phyloP scores from a whole-genome alignment of 2,329 filamentous ascomycete species.

The Fusarium caatingaense region DNA sequence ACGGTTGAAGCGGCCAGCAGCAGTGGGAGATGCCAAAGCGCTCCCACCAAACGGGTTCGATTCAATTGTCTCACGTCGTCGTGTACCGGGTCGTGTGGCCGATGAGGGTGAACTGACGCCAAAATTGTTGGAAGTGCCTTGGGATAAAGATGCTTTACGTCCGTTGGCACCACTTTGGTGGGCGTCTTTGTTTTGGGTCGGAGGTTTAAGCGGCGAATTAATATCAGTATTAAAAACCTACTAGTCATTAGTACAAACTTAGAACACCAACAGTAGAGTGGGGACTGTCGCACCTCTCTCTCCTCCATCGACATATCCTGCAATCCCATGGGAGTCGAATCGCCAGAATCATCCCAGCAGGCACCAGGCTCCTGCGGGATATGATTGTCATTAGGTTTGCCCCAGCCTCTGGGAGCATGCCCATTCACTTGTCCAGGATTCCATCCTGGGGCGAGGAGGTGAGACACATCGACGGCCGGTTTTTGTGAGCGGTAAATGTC shows the following conservation, averaged over 20 bases:
- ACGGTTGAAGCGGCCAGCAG: constrained; percentile 67
- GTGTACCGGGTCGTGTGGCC: constrained; percentile 75
- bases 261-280: constrained; percentile 4
- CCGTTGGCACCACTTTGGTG: constrained; percentile 69
- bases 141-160: constrained; percentile 86
- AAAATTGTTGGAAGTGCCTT: constrained; percentile 72
- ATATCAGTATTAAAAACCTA: constrained; percentile 87
- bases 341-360: constrained; percentile 85
- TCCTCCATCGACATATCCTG: constrained; percentile 74
- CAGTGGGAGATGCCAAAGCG: constrained; percentile 70
- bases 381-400: constrained; percentile 79
- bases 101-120: constrained; percentile 79
- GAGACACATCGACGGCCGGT: constrained; percentile 65
- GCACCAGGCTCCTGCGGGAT: constrained; percentile 84
- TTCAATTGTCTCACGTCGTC: constrained; percentile 84
- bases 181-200: constrained; percentile 77
- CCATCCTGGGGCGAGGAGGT: constrained; percentile 81
- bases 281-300: constrained; percentile 63
- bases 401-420: constrained; percentile 74
- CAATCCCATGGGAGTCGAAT: constrained; percentile 76
- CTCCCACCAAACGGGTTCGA: constrained; percentile 70
- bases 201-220: constrained; percentile 92
- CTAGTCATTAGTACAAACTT: constrained; percentile 39
- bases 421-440: constrained; percentile 79
- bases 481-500: constrained; percentile 72